Base-by-base conservation (phyloP, 2,329 filamentous ascomycete species). In the Tolypocladium endophyticum region DNA sequence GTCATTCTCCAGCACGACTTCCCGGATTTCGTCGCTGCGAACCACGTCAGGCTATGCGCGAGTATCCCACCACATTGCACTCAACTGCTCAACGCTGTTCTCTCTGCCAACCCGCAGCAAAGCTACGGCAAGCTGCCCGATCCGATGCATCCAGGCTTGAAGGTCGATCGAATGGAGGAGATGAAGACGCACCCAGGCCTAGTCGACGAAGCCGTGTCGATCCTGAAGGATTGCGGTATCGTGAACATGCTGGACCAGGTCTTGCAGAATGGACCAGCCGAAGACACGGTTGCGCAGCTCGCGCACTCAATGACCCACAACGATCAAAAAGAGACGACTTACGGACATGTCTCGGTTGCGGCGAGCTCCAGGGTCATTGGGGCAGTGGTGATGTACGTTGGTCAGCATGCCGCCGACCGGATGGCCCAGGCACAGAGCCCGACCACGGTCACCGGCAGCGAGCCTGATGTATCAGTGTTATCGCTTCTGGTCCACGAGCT, bases 1-100 rank as follows among this genome's bases (percentile, higher is more conserved):
- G 78, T 96, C 39, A 83, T 96, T 58, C 78, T 99, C 58, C 90
- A 96, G 66, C 94, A 97, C 70, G 94, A 99, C 72, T 97, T 91
- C 73, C 89, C 93, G 0, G 92, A 97, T 60, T 99, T 96, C 73
- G 77, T 99, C 50, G 88, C 90, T 7, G 90, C 92, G 66, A 91
- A 96, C 71, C 90, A 96, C 70, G 85, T 90, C 65, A 84, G 86
- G 65, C 84, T 99, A 58, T 92, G 88, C 75, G 87, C 89, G 66
- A 86, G 85, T 68, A 88, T 97, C 60, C 90, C 92, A 1, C 84
- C 86, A 57, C 88, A 94, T 68, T 94, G 90, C 73, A 87, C 87
- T 20, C 94, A 97, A 73, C 80, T 97, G 58, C 86, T 92, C 64
- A 97, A 97, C 69, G 80, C 96, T 59, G 86, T 99, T 58, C 81